Base-by-base conservation (phyloP, 2,329 filamentous ascomycete genomes). In the Aspergillus sp. region DNA sequence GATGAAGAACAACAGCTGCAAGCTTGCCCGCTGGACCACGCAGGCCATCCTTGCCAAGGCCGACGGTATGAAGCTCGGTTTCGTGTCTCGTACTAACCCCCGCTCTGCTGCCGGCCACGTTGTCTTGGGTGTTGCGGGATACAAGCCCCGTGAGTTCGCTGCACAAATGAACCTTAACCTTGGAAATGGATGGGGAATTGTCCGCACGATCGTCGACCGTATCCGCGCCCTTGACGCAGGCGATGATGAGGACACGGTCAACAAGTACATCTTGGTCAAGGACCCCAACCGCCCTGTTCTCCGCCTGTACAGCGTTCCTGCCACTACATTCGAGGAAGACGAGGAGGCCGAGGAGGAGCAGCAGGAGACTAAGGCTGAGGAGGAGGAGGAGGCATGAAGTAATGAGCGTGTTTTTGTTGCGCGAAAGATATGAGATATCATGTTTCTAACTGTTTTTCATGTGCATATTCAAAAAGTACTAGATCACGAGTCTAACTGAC, bases 1-100 rank as follows among this genome's bases (percentile, higher is more conserved):
- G 82, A 99, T 99, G 95, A 99, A 99, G 90, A 99, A 99, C 86
- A 99, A 99, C 85, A 92, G 88, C 73, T 96, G 91, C 89, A 99
- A 99, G 83, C 88, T 99, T 62, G 95, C 95, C 57, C 85, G 95
- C 75, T 99, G 95, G 95, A 96, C 95, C 32, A 91, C 93, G 43
- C 95, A 99, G 83, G 91, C 89, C 72, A 97, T 99, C 71, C 86
- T 99, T 57, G 93, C 93, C 74, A 93, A 93, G 80, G 93, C 95
- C n/a, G 95, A 99, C 74, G 83, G 92, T 65, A 97, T 99, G 92
- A 99, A 98, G 83, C 87, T 99, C 75, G 95, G 93, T 69, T 99
- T 99, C 80, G 92, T 99, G 62, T 97, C 93, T 53, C 92, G 95
- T 70, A 85, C 87, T 68, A 96, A 93, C 82, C 93, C 95, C 66